Conservation (phyloP, 257 asterid species). For the Plantago elongata region DNA sequence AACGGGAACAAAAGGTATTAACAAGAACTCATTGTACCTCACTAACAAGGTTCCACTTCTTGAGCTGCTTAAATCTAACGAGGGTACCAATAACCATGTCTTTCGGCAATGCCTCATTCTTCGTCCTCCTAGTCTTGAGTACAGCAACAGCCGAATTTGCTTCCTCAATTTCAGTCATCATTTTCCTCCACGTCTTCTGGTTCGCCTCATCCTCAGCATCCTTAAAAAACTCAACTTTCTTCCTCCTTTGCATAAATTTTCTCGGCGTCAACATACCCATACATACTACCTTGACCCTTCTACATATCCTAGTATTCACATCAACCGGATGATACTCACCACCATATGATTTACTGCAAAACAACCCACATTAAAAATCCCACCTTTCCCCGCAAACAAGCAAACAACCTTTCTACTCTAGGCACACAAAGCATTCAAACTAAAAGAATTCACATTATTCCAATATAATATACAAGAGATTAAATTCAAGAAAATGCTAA, state of each 20-base stretch:
- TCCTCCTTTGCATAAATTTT: slow-evolving; percentile 90
- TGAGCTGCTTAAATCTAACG: slow-evolving; percentile 90
- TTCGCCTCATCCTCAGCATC: slow-evolving; percentile 72
- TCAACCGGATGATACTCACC: slow-evolving; percentile 33
- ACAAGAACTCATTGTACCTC: slow-evolving; percentile 48
- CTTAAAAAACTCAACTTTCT: slow-evolving; percentile 71
- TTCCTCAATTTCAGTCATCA: slow-evolving; percentile 89
- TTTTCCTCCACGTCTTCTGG: slow-evolving; percentile 80
- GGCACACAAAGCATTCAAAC: background rate
- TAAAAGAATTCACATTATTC: background rate
- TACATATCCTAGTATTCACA: slow-evolving; percentile 40
- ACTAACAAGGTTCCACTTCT: slow-evolving; percentile 90
- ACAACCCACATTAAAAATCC: slow-evolving; percentile 3
- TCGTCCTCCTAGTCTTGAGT: slow-evolving; percentile 58
- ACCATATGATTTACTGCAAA: slow-evolving; percentile 47
- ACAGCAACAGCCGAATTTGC: slow-evolving; percentile 66
- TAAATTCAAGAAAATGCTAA: too few species aligned
- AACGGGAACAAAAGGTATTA: background rate
- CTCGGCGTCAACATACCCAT: slow-evolving; percentile 87
- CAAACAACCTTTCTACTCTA: background rate
- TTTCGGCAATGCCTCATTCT: slow-evolving; percentile 69
- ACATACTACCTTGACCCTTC: slow-evolving; percentile 67
- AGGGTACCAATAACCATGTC: slow-evolving; percentile 81
- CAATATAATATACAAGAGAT: too few species aligned
- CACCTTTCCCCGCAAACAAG: background rate